A percentile compares a stretch with the other conserved stretches of the same genome.
Conservation (phyloP, 306 rosid species). For the Castanopsis chinensis region DNA sequence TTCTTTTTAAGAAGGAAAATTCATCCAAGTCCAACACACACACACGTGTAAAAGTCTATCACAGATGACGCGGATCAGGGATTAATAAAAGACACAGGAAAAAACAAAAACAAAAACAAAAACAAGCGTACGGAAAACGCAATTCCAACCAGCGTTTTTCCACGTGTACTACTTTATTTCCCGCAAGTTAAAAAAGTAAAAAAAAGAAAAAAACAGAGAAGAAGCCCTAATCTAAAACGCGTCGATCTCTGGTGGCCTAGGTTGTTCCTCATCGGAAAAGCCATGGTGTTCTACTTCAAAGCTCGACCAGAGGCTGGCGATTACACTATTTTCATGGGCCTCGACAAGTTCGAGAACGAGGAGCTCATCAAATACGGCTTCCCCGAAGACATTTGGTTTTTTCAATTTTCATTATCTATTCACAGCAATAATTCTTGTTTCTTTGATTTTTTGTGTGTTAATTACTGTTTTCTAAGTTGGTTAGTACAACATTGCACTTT, state of each 20-base stretch:
- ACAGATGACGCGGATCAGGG: not conserved
- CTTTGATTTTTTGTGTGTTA: not conserved
- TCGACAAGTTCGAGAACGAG: slow-evolving; percentile 95
- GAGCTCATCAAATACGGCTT: slow-evolving; percentile 98
- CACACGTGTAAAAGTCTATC: too few relatives aligned
- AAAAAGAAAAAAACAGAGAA: not conserved
- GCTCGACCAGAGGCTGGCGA: slow-evolving; percentile 96
- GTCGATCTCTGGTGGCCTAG: too few relatives aligned
- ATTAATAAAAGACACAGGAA: too few relatives aligned
- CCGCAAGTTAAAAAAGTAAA: not conserved
- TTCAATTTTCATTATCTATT: too few relatives aligned
- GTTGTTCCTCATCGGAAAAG: not conserved
- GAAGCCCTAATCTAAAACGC: slow-evolving; percentile 44
- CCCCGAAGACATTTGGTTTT: slow-evolving; percentile 85
- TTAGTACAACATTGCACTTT: not conserved
- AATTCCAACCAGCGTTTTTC: not conserved
- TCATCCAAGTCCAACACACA: too few relatives aligned
- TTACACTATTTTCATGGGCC: slow-evolving; percentile 98
- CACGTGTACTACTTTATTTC: not conserved
- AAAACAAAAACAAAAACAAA: not conserved
- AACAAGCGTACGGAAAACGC: not conserved
- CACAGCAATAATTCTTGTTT: not conserved
- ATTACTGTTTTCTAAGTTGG: not conserved
- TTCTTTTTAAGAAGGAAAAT: too few relatives aligned
- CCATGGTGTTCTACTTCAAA: slow-evolving; percentile 98